These are phyloP conservation scores for Umbelopsis isabellina DNA, from an alignment of 192 early-diverging fungal species.

Conservation along the genomic window DNA sequence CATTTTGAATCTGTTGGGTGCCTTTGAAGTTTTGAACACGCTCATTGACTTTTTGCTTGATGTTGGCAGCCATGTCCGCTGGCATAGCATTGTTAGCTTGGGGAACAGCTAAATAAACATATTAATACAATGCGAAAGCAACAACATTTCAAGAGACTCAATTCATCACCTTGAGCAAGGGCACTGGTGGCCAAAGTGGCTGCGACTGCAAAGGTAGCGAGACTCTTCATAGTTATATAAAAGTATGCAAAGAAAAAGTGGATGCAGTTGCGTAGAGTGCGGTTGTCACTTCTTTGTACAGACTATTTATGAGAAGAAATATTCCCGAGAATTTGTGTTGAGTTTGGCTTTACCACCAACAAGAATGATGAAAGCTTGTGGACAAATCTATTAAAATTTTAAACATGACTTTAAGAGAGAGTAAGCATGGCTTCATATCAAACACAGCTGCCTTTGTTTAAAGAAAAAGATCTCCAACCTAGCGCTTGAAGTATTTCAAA, in stretches of 20 bases:
- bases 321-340: constrained; percentile 7
- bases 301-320: constrained; percentile 20
- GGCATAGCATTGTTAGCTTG: no score
- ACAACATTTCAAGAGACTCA: background rate
- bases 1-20: no score
- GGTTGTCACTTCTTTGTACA: background rate
- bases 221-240: constrained; percentile 1
- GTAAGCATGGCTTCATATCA: constrained; percentile 17
- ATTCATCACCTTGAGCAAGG: background rate
- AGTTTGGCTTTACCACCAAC: background rate
- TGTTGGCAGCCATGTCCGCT: no score
- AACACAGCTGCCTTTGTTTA: background rate
- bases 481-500: background rate
- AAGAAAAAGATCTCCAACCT: background rate
- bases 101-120: no score
- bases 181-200: background rate
- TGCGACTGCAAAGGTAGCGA: background rate
- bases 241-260: background rate
- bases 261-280: constrained; percentile 14
- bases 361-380: background rate
- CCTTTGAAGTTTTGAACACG: no score
- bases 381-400: constrained; percentile 10
- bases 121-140: background rate
- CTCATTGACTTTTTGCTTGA: no score
- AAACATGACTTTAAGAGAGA: constrained; percentile 12